Base-by-base conservation (phyloP, 805 yeast species). In the Starmerella geochares region DNA sequence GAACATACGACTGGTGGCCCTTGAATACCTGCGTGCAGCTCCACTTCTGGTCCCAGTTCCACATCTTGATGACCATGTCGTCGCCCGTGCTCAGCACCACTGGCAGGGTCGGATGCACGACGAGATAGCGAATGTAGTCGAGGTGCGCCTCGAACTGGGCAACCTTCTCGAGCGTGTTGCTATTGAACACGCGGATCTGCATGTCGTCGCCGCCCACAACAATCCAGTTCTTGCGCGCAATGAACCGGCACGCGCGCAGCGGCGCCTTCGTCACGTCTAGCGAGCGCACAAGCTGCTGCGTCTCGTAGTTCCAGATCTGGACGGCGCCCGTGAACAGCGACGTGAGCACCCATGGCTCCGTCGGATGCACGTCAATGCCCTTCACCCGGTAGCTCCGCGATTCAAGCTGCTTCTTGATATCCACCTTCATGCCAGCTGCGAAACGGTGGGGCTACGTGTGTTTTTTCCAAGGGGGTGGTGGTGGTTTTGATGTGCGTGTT, bases 31-130 rank as follows among this genome's bases (percentile, higher is more conserved):
- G 96, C 65, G 86, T 92, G 58, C 83, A 69, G 59, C 78, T 78
- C 98, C 98, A 92, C 63, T 77, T 78, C 62, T 80, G 79, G 50
- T 92, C 98, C 98, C 98, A 92, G 67, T 92, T 88, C 97, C 97
- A 92, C 64, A 88, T 75, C 68, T 82, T 86, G 64, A 92, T 78
- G 37, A 94, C 78, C 73, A 84, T 79, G 66, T 92, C 98, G 69
- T 92, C 98, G 42, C 90, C 80, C 33, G 87, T 85, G 2, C 96
- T 83, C 60, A 92, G 73, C 46, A 92, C 75, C 60, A 83, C 84
- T 21, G 97, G 94, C 69, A 84, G 85, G 16, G 90, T 75, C 38
- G 97, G 96, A 68, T 92, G 98, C 37, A 90, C 94, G 10, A 95
- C 92, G 57, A 92, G 78, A 50, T 85, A 79, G 66, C 98, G 81